Evolutionary conservation across 2,329 filamentous ascomycete species (phyloP).

Genomic region (Alternaria ventricosa): DNA sequence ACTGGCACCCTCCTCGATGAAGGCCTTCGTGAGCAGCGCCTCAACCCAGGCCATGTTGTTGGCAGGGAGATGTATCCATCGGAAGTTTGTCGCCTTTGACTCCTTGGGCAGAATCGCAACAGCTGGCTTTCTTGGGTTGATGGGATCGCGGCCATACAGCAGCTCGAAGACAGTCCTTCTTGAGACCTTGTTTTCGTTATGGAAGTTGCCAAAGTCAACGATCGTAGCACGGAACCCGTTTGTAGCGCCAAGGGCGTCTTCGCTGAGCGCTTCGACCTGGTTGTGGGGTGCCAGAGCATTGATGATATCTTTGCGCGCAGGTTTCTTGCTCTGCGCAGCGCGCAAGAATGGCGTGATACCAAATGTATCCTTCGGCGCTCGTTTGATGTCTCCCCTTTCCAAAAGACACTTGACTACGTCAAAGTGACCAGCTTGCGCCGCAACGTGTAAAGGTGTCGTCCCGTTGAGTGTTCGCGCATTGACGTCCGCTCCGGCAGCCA

Average conservation of each 20-base stretch:
- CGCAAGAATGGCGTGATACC: constrained; percentile 53
- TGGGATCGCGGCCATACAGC: constrained; percentile 41
- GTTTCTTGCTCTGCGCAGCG: constrained; percentile 48
- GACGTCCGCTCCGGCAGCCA: constrained; percentile 41
- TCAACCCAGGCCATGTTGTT: constrained; percentile 68
- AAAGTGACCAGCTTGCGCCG: constrained; percentile 45
- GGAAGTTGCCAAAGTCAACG: constrained; percentile 49
- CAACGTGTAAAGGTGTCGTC: constrained; percentile 48
- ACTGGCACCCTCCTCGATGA: constrained; percentile 67
- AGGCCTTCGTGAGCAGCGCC: constrained; percentile 67
- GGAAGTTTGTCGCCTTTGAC: constrained; percentile 50
- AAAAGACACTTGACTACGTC: constrained; percentile 48
- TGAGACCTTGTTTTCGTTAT: constrained; percentile 45
- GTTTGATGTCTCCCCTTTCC: constrained; percentile 44
- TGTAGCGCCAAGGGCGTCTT: constrained; percentile 43
- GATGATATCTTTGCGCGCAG: constrained; percentile 49
- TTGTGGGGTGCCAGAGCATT: constrained; percentile 51
- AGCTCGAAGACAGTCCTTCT: constrained; percentile 44
- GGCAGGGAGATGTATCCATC: constrained; percentile 56
- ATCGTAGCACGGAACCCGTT: constrained; percentile 50
- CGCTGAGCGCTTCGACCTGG: constrained; percentile 45
- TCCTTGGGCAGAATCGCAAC: constrained; percentile 49
- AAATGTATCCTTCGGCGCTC: constrained; percentile 51
- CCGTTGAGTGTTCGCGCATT: constrained; percentile 44
- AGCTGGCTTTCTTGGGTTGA: constrained; percentile 44